These are phyloP conservation scores for Trichoderma cornu-damae DNA, from an alignment of 2,329 filamentous ascomycete species.

Conservation along the genomic window DNA sequence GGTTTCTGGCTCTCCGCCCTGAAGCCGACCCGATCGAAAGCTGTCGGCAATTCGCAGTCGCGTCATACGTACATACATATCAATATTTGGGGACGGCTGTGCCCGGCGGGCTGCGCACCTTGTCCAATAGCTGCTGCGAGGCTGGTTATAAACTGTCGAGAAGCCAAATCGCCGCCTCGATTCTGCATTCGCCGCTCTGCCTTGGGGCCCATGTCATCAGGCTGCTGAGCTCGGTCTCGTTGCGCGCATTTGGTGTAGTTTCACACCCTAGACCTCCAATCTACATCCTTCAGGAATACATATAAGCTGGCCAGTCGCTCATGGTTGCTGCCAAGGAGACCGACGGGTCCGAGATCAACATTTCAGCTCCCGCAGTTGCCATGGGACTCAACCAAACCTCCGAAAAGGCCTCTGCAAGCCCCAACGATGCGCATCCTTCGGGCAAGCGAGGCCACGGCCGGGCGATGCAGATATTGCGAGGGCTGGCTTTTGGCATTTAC, in stretches of 20 bases:
- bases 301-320: conserved; percentile 5
- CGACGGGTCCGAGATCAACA: conserved; percentile 24
- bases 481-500: conserved; percentile 47
- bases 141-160: background rate
- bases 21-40: background rate
- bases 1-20: background rate
- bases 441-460: conserved; percentile 51
- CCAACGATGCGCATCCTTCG: conserved; percentile 43
- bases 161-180: conserved; percentile 3
- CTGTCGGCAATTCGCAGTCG: background rate
- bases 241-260: background rate
- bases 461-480: conserved; percentile 48
- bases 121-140: background rate
- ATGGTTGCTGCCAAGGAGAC: conserved; percentile 28
- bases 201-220: background rate
- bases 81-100: conserved; percentile 7
- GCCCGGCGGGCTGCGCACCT: conserved; percentile 6
- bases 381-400: conserved; percentile 23
- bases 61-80: no score
- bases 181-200: background rate
- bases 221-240: background rate
- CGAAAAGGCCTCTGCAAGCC: conserved; percentile 18
- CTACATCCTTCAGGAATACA: background rate
- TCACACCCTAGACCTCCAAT: background rate
- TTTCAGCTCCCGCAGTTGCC: conserved; percentile 30